Conservation (phyloP, 768 basidiomycete species). For the Tremella mesenterica region DNA sequence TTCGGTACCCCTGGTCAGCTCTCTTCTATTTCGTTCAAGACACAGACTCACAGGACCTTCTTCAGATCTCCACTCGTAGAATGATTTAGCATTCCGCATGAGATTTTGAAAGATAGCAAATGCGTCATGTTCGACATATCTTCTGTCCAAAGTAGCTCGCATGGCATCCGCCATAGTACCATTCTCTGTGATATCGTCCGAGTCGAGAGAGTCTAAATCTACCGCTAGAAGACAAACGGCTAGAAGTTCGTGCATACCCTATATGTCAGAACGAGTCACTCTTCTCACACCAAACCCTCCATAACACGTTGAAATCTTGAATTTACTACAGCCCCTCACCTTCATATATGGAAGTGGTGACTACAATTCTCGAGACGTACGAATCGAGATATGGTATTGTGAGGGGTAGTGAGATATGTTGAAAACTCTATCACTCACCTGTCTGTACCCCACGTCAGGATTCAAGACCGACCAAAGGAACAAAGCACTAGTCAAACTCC, state of each 20-base stretch:
- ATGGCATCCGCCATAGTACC: slow-evolving; percentile 16
- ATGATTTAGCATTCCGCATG: slow-evolving; percentile 70
- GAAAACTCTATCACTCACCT: slow-evolving; percentile 47
- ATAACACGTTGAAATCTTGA: neutral
- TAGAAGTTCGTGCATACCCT: slow-evolving; percentile 93
- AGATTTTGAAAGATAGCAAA: slow-evolving; percentile 71
- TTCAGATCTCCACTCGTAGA: slow-evolving; percentile 52
- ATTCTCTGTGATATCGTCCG: slow-evolving; percentile 8
- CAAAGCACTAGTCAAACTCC: slow-evolving; percentile 72
- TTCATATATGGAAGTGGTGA: too few species aligned
- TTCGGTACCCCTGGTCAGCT: neutral
- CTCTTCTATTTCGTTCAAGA: neutral
- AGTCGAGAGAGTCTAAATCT: slow-evolving; percentile 65
- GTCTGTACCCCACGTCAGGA: slow-evolving; percentile 80
- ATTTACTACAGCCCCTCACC: neutral
- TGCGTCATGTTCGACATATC: slow-evolving; percentile 57
- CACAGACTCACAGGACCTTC: slow-evolving; percentile 29
- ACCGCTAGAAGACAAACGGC: slow-evolving; percentile 76
- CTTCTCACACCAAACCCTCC: neutral
- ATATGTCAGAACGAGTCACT: neutral
- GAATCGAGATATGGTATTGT: neutral
- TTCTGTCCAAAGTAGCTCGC: slow-evolving; percentile 28
- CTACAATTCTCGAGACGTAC: too few species aligned
- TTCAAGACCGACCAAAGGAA: slow-evolving; percentile 74
- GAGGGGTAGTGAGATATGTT: too few species aligned